Base-by-base conservation (phyloP, 140 eudicot species). In the Stevia rebaudiana region DNA sequence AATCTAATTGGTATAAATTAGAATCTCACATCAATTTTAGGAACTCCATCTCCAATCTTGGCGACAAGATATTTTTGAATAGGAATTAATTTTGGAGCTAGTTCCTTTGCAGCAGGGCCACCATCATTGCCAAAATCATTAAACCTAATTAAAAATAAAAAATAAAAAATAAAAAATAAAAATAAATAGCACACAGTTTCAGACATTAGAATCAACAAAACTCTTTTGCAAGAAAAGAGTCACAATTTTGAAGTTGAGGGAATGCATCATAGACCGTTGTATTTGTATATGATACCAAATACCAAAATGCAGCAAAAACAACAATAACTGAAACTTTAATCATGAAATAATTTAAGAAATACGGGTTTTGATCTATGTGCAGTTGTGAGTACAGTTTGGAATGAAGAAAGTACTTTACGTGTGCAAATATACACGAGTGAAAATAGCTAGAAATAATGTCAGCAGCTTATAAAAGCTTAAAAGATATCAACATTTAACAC, bases 121-220 rank as follows among this genome's bases (percentile, higher is more conserved):
- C 97, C 95, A 71, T 90, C 80, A 19, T 54, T 82, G 13, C 95
- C 95, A 74, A 90, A 87, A 63, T 91, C 98, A 82, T 82, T 82
- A 77, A 80, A 91, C 98, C 96, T 91, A 52, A 21, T 53, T 33
- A 13, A 49, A 10, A 54, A 49, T 28, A 50, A 35, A 37, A 13
- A 49, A 11, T n/a, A n/a, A n/a, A n/a, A n/a, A n/a, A 13, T 47
- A 15, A 28, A 55, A 24, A 41, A 25, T 64, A 44, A 46, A n/a
- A 33, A 33, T 33, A 6, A 33, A 3, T 33, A 4, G 7, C 37
- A 33, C 37, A 33, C n/a, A n/a, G n/a, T n/a, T 28, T 28, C 33
- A 28, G 4, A 28, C 33, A 46, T 6, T 7, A 2, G 52, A 36
- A 50, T 37, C 16, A 31, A 66, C 61, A 47, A n/a, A 11, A 50